Base-by-base conservation (phyloP, 1,284 basidiomycete species). In the Ceratobasidium sp. region DNA sequence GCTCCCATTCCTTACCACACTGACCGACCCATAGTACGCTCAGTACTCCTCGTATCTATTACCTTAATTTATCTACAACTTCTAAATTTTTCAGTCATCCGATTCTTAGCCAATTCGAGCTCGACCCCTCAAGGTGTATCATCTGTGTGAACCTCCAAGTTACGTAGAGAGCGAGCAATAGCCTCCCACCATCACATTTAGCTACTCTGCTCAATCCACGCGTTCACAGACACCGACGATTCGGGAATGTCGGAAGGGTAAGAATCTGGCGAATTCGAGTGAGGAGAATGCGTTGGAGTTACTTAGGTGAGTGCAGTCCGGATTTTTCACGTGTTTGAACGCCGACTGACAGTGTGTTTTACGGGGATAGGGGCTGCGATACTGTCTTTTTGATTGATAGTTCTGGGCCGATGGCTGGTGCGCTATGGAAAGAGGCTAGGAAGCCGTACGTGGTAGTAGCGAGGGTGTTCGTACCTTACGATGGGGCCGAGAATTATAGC, bases 341-440 rank as follows among this genome's bases (percentile, higher is more conserved):
- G 44, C 44, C n/a, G 47, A 19, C 60, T 63, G 27, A 63, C 22
- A 22, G 4, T 41, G n/a, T 2, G 31, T n/a, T 29, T n/a, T n/a
- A n/a, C n/a, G n/a, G n/a, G 17, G 24, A 29, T 27, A 29, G 69
- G 45, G 44, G 33, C 6, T 90, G 87, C 75, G 83, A 90, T 54
- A 89, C 87, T 0, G 84, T 88, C n/a, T 6, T 82, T 90, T 77
- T 89, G 33, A 81, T 90, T 56, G 89, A 90, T 79, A 89, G 90
- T 79, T 90, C 89, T 0, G 80, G 79, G 6, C 90, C 89, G 11
- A 91, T 90, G 89, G 67, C 76, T 15, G 85, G 83, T 2, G 64
- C 75, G 1, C 81, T 82, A 22, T 90, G 89, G 89, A 73, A 75
- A 9, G 86, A 88, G 85, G 85, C 87, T 14, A 78, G 82, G 44